Evolutionary conservation across 2,329 filamentous ascomycete genomes (phyloP), one percentile per base, ranked within the genome.

Genomic region (Diaporthe destruens): DNA sequence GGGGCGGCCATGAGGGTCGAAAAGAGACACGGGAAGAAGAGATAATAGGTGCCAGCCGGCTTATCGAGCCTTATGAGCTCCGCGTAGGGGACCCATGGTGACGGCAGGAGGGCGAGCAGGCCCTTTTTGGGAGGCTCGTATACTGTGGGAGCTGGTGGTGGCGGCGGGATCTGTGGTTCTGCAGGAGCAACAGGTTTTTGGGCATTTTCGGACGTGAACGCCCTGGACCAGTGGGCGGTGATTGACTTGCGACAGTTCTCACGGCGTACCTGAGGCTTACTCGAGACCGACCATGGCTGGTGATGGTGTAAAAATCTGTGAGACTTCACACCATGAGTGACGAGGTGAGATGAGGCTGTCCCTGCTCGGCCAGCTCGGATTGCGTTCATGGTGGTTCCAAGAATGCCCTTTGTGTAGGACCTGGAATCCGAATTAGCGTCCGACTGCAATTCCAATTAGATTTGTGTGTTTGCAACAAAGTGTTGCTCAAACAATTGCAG

Each of bases 11-110:
- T 87, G 3, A 96, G 86, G 0, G 94, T 95, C 71, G 93, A 95
- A 84, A 95, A 97, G 16, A 96, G 85, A 78, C 94, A 96, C 36
- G 94, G 94, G 77, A 95, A 93, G 85, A 92, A 96, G 74, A 97
- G 90, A 80, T 96, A 96, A 83, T 94, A 93, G 1, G 93, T 93
- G 57, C 94, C 94, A 0, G 91, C 88, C 1, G 94, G 94, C 78
- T 94, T 96, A 82, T 96, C 92, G 61, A 97, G 85, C 63, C 95
- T 92, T 78, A 93, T 88, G 18, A 97, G 88, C 80, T 97, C 94
- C 61, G 91, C 94, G 79, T 96, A 97, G 1, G 94, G 94, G 3
- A 96, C 86, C 86, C 91, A 91, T 71, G 92, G 88, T 25, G 83
- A 75, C 2, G 94, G 94, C 2, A 97, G 85, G 67, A 85, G 81